These are phyloP conservation scores for Lactarius hatsudake DNA, from an alignment of 768 basidiomycete genomes.

Conservation along the genomic window DNA sequence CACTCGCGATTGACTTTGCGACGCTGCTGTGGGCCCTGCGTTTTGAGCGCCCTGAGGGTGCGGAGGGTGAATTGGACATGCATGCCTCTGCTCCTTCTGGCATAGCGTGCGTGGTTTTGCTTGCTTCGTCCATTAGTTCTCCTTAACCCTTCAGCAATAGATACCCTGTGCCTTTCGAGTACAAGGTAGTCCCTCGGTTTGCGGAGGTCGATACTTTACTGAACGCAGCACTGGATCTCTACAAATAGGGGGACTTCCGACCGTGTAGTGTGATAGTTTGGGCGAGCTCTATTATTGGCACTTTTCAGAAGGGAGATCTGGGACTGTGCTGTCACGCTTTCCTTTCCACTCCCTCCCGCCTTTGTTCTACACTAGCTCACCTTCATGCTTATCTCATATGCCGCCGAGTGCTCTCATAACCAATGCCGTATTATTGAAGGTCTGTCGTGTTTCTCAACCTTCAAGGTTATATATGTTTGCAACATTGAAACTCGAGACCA, in stretches of 20 bases:
- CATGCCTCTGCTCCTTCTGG: background rate
- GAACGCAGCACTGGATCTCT: background rate
- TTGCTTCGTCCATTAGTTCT: background rate
- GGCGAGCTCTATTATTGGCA: background rate
- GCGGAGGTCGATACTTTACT: background rate
- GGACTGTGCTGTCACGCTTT: background rate
- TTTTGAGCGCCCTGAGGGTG: background rate
- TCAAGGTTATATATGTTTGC: no score
- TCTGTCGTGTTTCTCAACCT: no score
- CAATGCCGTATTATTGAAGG: background rate
- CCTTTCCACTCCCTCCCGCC: no score
- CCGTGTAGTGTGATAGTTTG: background rate
- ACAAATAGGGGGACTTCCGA: background rate
- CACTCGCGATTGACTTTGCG: background rate
- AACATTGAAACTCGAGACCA: no score
- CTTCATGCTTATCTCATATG: background rate
- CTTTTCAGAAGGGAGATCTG: background rate
- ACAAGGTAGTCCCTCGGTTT: constrained; percentile 5
- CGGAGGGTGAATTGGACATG: background rate
- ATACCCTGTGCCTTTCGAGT: background rate
- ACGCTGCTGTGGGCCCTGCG: background rate
- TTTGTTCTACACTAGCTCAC: background rate
- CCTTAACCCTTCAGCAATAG: background rate
- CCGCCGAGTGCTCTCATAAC: background rate
- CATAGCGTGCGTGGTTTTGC: background rate